Evolutionary conservation across 495 filamentous ascomycete genomes (phyloP).

Genomic region (Aspergillus mulundensis): DNA sequence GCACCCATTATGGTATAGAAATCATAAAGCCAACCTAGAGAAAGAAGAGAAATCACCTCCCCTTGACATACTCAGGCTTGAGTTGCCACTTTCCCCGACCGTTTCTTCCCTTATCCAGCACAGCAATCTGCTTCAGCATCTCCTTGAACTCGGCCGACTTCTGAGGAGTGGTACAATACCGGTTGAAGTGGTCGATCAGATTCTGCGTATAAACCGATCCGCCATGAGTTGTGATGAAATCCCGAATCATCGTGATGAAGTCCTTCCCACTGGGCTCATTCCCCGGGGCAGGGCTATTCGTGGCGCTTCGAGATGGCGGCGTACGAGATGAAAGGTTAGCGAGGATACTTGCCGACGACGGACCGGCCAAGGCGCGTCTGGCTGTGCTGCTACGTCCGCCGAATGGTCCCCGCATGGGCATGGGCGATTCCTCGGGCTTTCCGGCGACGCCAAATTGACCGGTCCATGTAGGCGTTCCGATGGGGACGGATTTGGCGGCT

Average conservation of each 20-base stretch:
- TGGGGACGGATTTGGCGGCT: constrained; percentile 62
- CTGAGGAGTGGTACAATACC: constrained; percentile 51
- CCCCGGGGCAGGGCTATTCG: constrained; percentile 21
- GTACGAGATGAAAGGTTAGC: constrained; percentile 49
- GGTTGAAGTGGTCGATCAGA: constrained; percentile 76
- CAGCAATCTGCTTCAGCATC: constrained; percentile 56
- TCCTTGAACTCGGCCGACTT: constrained; percentile 60
- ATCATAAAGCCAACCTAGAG: neutral
- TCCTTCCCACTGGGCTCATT: constrained; percentile 41
- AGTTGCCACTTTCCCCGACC: constrained; percentile 59
- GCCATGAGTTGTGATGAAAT: constrained; percentile 67
- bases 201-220: constrained; percentile 68
- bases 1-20: too few species aligned
- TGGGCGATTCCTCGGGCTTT: constrained; percentile 34
- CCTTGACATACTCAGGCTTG: constrained; percentile 52
- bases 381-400: constrained; percentile 29
- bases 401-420: constrained; percentile 13
- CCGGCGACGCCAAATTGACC: constrained; percentile 75
- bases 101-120: constrained; percentile 46
- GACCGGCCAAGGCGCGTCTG: constrained; percentile 36
- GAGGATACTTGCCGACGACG: constrained; percentile 55
- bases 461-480: constrained; percentile 93
- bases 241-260: constrained; percentile 69
- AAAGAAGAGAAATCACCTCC: neutral
- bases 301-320: constrained; percentile 30